Percentiles rank a stretch among this genome's conserved stretches.
phyloP scores from a whole-genome alignment of 2,329 filamentous ascomycete genomes.

The Microdochium nivale region DNA sequence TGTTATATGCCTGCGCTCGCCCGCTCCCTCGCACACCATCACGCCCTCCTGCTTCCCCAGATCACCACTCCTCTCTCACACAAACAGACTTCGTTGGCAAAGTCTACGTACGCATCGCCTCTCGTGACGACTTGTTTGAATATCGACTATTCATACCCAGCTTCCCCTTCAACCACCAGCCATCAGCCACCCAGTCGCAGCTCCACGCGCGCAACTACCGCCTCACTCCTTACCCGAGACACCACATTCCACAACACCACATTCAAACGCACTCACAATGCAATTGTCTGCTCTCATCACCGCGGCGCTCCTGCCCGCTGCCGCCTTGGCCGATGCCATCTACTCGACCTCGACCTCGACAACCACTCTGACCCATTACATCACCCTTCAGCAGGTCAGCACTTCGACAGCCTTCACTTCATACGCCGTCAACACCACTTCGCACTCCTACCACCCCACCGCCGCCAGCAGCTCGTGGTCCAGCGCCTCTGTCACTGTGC shows the following conservation, averaged over 20 bases:
- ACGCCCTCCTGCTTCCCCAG: background rate
- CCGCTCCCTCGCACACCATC: background rate
- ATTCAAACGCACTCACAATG: background rate
- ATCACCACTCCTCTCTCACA: background rate
- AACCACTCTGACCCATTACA: background rate
- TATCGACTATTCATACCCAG: background rate
- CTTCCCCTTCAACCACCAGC: background rate
- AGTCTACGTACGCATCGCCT: background rate
- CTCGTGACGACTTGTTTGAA: background rate
- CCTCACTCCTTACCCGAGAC: background rate
- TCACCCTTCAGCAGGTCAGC: background rate
- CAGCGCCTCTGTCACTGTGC: background rate
- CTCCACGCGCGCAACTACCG: background rate
- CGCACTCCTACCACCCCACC: background rate
- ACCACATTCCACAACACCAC: background rate
- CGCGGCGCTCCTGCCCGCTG: background rate
- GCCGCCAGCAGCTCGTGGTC: background rate
- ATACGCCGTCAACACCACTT: background rate
- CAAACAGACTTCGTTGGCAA: background rate
- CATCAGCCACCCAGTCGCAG: background rate
- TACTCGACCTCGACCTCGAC: background rate
- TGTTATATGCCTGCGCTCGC: background rate
- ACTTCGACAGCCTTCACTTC: background rate
- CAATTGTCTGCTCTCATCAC: background rate
- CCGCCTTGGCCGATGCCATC: background rate